Evolutionary conservation across 106 monocot species (phyloP).

Genomic region (Dendrobium catenatum): DNA sequence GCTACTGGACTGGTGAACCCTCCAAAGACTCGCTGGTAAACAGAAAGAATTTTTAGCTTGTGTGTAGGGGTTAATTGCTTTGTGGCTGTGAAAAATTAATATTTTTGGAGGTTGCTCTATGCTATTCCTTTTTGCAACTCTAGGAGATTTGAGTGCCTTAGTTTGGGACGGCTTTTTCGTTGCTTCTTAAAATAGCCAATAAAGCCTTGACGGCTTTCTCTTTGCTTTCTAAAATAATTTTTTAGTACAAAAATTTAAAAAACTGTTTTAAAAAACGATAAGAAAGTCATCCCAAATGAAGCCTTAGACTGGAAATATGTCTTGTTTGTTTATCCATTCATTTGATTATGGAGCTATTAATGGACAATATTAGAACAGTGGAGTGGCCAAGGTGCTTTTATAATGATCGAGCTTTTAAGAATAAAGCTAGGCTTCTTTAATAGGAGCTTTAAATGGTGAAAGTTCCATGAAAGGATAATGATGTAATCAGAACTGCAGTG

Average conservation of each 20-base stretch:
- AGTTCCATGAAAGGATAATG: too few relatives aligned
- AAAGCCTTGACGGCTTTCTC: too few relatives aligned
- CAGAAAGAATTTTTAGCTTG: not conserved
- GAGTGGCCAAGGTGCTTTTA: not conserved
- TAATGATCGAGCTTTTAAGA: not conserved
- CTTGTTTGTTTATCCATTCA: not conserved
- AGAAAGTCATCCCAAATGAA: too few relatives aligned
- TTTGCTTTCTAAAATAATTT: too few relatives aligned
- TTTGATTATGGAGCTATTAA: not conserved
- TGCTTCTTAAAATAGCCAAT: too few relatives aligned
- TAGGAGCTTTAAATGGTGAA: too few relatives aligned
- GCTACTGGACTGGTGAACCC: conserved; percentile 48
- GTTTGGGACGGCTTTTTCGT: too few relatives aligned
- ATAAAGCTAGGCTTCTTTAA: too few relatives aligned
- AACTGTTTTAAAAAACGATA: too few relatives aligned
- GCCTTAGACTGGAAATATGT: not conserved
- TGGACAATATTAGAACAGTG: not conserved
- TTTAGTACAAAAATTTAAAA: too few relatives aligned
- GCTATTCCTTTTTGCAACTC: not conserved
- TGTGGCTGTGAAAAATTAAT: not conserved
- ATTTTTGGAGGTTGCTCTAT: not conserved
- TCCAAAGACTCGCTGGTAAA: conserved; percentile 4
- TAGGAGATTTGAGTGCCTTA: not conserved
- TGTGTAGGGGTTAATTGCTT: not conserved
- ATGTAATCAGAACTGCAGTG: not conserved